Base-by-base conservation (phyloP, 345 rosid genomes). In the Eucalyptus lansdowneana region DNA sequence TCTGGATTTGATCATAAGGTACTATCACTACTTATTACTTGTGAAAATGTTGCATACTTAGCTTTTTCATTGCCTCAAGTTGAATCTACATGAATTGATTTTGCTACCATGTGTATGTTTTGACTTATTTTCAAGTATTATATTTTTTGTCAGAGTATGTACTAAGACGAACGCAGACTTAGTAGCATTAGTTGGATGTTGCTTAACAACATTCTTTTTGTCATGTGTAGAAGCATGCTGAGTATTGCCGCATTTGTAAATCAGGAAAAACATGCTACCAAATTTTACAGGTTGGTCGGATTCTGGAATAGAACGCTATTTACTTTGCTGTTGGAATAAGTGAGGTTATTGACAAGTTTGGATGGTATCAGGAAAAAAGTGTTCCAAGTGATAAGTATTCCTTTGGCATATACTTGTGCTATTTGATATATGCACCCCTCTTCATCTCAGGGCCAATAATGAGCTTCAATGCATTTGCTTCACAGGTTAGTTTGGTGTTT, bases 381-480 rank as follows among this genome's bases (percentile, higher is more conserved):
- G 83, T 89, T 49, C 90, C 76, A 37, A 93, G 87, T 87, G 93
- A 90, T 50, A 89, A 89, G 86, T 95, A 91, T 89, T 90, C 95
- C 86, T 92, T 95, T 86, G 89, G 88, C 89, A 89, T 92, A 83
- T 97, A 97, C 94, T 95, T 97, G 40, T 93, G 95, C 89, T 97
- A 97, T 94, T 91, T 97, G 98, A 92, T 96, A 56, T 97, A 95
- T 93, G 97, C 98, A 58, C 99, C 99, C 6, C 94, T 97, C 83
- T 97, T 97, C 91, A 92, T 97, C 92, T 97, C 98, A 40, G 99
- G 99, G 31, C 99, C 98, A 90, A 95, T 97, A 89, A 92, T 95
- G 88, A 95, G 96, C 94, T 97, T 97, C 94, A 97, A 97, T 91
- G 96, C 98, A 89, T 97, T 96, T 92, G 96, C 95, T 65, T 96